A percentile compares a stretch with the other conserved stretches of the same genome.
Conservation (phyloP, 1,284 basidiomycete species). For the Leccinum ponderosum region DNA sequence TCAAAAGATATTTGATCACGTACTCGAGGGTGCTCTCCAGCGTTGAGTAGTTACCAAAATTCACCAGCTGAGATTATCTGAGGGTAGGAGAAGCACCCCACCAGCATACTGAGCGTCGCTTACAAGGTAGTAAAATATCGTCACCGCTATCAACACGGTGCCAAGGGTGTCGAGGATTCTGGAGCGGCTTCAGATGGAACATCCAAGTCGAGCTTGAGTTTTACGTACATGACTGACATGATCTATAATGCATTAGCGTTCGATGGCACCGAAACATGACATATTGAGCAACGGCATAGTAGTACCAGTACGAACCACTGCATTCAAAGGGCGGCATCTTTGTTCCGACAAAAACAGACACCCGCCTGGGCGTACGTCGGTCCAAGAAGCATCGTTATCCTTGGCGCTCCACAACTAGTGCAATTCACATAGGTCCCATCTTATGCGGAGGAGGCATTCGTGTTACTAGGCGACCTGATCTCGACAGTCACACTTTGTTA, state of each 20-base stretch:
- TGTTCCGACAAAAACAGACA: constrained; percentile 6
- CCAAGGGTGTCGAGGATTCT: too few species aligned
- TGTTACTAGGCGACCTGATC: constrained; percentile 5
- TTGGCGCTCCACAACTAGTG: not conserved
- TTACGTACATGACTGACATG: not conserved
- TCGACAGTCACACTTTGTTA: constrained; percentile 12
- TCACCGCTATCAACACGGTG: not conserved
- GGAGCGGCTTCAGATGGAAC: not conserved
- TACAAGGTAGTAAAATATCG: too few species aligned
- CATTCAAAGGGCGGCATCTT: not conserved
- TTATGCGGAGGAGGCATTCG: constrained; percentile 9
- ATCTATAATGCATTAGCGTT: not conserved
- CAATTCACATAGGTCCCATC: not conserved
- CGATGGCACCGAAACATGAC: not conserved
- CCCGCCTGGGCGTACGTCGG: constrained; percentile 5
- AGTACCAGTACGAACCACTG: not conserved
- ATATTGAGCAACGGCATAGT: not conserved
- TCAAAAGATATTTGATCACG: too few species aligned
- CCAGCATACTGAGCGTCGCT: too few species aligned
- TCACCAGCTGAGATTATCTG: too few species aligned
- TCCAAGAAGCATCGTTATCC: not conserved
- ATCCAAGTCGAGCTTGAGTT: not conserved
- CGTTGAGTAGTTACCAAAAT: too few species aligned
- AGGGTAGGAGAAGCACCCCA: too few species aligned
- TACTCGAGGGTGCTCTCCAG: too few species aligned